A percentile compares a stretch with the other conserved stretches of the same genome.
Conservation (phyloP, 495 filamentous ascomycete genomes). For the Clohesyomyces aquaticus region DNA sequence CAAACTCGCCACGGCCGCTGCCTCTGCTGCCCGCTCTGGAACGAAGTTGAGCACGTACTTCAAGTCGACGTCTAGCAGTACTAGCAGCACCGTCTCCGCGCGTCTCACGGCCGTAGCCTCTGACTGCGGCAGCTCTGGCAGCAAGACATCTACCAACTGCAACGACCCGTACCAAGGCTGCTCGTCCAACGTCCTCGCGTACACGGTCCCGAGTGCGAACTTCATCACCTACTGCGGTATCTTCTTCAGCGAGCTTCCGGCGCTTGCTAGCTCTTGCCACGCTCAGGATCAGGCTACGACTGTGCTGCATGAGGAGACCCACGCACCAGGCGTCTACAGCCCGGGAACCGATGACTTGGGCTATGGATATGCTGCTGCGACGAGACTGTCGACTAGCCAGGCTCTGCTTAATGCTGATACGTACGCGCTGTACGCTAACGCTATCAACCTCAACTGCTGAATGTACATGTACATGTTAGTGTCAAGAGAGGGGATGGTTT, state of each 20-base stretch:
- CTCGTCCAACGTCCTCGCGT: constrained; percentile 58
- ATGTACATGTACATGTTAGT: neutral
- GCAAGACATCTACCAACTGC: constrained; percentile 57
- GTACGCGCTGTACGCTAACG: constrained; percentile 65
- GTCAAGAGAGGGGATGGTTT: too few species aligned
- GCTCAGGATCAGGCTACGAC: constrained; percentile 64
- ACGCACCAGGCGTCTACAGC: constrained; percentile 56
- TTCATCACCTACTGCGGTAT: constrained; percentile 61
- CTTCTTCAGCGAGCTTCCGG: constrained; percentile 57
- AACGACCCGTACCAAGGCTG: constrained; percentile 56
- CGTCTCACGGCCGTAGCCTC: constrained; percentile 56
- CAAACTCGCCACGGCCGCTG: constrained; percentile 56
- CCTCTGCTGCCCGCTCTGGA: constrained; percentile 56
- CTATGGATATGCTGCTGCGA: constrained; percentile 62
- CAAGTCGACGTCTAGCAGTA: constrained; percentile 56
- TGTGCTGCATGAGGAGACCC: constrained; percentile 65
- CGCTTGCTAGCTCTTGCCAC: constrained; percentile 55
- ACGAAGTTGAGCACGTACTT: constrained; percentile 58
- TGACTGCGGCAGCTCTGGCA: constrained; percentile 54
- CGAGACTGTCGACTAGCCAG: constrained; percentile 48
- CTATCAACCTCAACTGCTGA: constrained; percentile 38
- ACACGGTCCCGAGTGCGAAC: constrained; percentile 57
- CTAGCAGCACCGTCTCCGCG: constrained; percentile 55
- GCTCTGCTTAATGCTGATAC: constrained; percentile 66
- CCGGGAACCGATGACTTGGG: constrained; percentile 61